A percentile compares a stretch with the other conserved stretches of the same genome.
Conservation (phyloP, 169 alveolate genomes). For the Theileria orientalis region DNA sequence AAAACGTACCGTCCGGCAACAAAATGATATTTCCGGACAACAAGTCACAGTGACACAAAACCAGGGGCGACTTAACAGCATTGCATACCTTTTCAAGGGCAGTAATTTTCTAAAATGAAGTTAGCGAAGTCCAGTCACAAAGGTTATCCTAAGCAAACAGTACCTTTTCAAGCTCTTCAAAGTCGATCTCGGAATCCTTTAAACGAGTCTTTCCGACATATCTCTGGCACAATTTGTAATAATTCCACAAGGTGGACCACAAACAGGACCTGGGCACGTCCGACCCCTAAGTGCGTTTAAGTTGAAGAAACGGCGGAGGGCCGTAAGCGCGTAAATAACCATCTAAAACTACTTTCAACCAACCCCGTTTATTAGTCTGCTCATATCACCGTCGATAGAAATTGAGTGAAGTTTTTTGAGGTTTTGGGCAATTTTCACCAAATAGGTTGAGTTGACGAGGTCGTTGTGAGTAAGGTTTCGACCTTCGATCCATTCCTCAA, state of each 20-base stretch:
- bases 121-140: not conserved
- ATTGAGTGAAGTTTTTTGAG: slow-evolving; percentile 55
- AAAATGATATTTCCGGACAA: slow-evolving; percentile 66
- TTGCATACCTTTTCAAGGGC: slow-evolving; percentile 61
- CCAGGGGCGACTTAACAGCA: slow-evolving; percentile 69
- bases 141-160: not conserved
- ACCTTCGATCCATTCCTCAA: slow-evolving; percentile 78
- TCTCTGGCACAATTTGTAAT: slow-evolving; percentile 24
- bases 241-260: slow-evolving; percentile 74
- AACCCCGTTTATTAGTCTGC: slow-evolving; percentile 37
- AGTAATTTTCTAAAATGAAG: slow-evolving; percentile 20
- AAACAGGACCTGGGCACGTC: slow-evolving; percentile 55
- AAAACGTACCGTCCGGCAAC: slow-evolving; percentile 6
- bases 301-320: not conserved
- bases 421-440: slow-evolving; percentile 63
- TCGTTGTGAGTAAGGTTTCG: slow-evolving; percentile 66
- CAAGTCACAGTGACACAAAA: slow-evolving; percentile 74
- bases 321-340: not conserved
- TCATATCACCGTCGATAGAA: slow-evolving; percentile 49
- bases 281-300: not conserved
- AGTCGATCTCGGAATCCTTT: not conserved
- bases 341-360: not conserved
- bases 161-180: not conserved
- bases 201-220: not conserved
- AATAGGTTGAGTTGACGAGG: slow-evolving; percentile 43